Evolutionary conservation across 352 stramenopile species (phyloP), one percentile per base, ranked within the genome.

Genomic region (Globisporangium emineosum): DNA sequence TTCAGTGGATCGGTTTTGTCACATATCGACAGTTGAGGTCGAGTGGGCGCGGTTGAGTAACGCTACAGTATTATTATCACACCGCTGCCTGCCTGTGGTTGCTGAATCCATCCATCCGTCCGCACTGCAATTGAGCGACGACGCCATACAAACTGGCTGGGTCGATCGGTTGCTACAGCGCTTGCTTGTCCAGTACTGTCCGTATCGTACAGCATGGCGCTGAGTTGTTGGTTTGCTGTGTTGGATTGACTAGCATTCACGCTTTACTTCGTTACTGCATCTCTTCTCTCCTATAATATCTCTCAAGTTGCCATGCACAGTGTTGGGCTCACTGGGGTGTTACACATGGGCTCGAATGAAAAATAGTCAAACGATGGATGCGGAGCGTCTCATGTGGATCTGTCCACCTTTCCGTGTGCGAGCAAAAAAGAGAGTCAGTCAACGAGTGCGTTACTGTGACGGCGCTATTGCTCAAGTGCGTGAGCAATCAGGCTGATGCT

Each of bases 301-400:
- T n/a, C n/a, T n/a, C n/a, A n/a, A n/a, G n/a, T n/a, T n/a, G n/a
- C n/a, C n/a, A n/a, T n/a, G n/a, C n/a, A n/a, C n/a, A n/a, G n/a
- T n/a, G n/a, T n/a, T n/a, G 13, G 47, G 47, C 47, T 9, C 9
- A 0, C 9, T 10, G 2, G 17, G 23, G 12, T 58, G 30, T 61
- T 61, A 61, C 55, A 52, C 37, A 61, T 35, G 55, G 33, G 8
- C 8, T 56, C 55, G 37, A 61, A 61, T 52, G 35, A 52, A 61
- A 61, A 52, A 35, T n/a, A n/a, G 29, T 32, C 29, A 32, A 52
- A 23, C 25, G 1, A 30, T 27, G 15, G 5, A 2, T 32, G 29
- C 29, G 29, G 55, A 61, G 37, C 55, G 55, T 61, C 55, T 61
- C 55, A 61, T 52, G 42, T 15, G 23, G 15, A 56, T 17, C 17